A percentile compares a stretch with the other conserved stretches of the same genome.
phyloP scores from a whole-genome alignment of 2,329 filamentous ascomycete species.

The Mariannaea elegans region DNA sequence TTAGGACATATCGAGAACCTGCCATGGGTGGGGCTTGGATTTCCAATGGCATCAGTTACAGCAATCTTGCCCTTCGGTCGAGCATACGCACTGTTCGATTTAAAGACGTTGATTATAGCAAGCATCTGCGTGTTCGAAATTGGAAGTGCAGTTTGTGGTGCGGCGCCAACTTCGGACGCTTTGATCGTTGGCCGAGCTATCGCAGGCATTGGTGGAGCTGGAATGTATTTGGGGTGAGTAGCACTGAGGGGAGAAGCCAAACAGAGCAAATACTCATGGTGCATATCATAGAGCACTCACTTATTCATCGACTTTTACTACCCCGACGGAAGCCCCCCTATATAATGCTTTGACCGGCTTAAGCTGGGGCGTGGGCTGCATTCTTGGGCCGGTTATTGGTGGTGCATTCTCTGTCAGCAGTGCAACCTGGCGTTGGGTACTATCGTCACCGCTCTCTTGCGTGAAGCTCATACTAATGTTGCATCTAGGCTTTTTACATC shows the following conservation, averaged over 20 bases:
- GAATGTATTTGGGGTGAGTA: neutral
- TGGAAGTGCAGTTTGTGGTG: neutral
- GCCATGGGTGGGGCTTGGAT: neutral
- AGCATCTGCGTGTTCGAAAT: neutral
- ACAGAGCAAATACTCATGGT: no score
- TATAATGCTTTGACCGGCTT: neutral
- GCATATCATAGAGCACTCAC: no score
- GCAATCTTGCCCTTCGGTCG: neutral
- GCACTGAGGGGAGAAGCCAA: neutral
- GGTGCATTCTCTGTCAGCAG: neutral
- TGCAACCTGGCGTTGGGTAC: neutral
- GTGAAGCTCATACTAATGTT: neutral
- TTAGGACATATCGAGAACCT: neutral
- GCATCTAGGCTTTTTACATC: neutral
- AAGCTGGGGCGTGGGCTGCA: neutral
- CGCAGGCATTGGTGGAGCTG: neutral
- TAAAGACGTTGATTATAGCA: neutral
- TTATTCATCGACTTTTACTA: no score
- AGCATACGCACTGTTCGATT: neutral
- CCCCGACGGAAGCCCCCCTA: no score
- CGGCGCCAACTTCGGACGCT: neutral
- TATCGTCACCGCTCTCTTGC: no score
- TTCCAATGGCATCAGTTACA: neutral
- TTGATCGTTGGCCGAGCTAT: neutral
- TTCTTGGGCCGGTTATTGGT: neutral